phyloP scores from a whole-genome alignment of 2,329 filamentous ascomycete genomes.

The Tolypocladium capitatum region DNA sequence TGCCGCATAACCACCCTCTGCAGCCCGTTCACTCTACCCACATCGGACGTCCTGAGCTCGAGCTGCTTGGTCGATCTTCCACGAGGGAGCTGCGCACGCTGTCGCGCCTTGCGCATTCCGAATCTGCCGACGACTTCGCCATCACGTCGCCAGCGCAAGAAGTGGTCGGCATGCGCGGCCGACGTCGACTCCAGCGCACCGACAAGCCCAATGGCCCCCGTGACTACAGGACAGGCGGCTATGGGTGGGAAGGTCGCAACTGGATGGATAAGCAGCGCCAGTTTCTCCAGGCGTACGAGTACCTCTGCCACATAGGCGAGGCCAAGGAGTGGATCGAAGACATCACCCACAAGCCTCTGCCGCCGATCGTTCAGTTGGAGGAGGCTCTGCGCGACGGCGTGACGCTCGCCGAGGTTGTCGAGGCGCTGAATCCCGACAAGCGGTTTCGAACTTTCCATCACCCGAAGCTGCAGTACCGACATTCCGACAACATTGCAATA shows the following conservation, averaged over 20 bases:
- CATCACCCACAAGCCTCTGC: slow-evolving; percentile 71
- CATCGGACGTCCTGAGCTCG: slow-evolving; percentile 58
- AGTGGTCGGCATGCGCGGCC: slow-evolving; percentile 75
- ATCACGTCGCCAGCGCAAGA: slow-evolving; percentile 69
- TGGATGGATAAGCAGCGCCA: slow-evolving; percentile 99
- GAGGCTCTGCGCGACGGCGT: slow-evolving; percentile 87
- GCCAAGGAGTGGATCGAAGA: slow-evolving; percentile 98
- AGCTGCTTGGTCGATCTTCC: slow-evolving; percentile 73
- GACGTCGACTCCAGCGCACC: slow-evolving; percentile 66
- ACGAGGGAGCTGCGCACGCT: slow-evolving; percentile 81
- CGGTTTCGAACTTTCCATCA: slow-evolving; percentile 74
- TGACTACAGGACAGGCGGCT: slow-evolving; percentile 36
- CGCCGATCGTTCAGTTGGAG: slow-evolving; percentile 85
- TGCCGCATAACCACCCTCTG: slow-evolving; percentile 16
- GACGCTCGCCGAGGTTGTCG: slow-evolving; percentile 85
- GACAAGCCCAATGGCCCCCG: slow-evolving; percentile 36
- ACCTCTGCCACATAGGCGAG: slow-evolving; percentile 96
- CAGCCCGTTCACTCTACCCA: slow-evolving; percentile 22
- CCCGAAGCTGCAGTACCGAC: slow-evolving; percentile 76
- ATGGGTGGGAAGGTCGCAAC: slow-evolving; percentile 69
- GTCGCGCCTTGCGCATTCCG: slow-evolving; percentile 67
- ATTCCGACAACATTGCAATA: slow-evolving; percentile 94
- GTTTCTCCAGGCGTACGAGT: slow-evolving; percentile 93
- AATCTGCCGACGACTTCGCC: slow-evolving; percentile 64
- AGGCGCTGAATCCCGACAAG: slow-evolving; percentile 68